Conservation (phyloP, 352 stramenopile species). For the Pythium coloratum region DNA sequence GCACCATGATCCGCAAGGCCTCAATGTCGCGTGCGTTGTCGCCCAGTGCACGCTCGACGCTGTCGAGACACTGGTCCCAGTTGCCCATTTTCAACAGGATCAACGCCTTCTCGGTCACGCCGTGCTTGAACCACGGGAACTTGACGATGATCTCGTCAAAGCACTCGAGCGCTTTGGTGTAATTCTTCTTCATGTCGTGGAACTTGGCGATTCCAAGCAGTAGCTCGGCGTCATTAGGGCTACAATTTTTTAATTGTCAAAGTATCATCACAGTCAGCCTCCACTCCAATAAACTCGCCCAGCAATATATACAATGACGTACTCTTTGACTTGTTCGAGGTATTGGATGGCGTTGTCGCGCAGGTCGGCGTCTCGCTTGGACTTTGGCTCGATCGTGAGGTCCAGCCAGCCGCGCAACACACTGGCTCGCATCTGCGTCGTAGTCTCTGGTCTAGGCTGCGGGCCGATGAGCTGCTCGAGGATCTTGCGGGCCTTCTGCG, state of each 20-base stretch:
- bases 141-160: conserved; percentile 80
- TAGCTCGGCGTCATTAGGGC: conserved; percentile 67
- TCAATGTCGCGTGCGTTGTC: conserved; percentile 74
- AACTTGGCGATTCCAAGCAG: conserved; percentile 74
- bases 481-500: conserved; percentile 65
- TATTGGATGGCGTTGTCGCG: conserved; percentile 61
- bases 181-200: conserved; percentile 73
- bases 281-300: conserved; percentile 1
- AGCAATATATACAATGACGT: conserved; percentile 13
- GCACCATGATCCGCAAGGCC: conserved; percentile 60
- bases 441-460: conserved; percentile 20
- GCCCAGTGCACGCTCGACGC: conserved; percentile 62
- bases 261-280: neutral
- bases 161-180: conserved; percentile 58
- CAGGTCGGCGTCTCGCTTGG: conserved; percentile 62
- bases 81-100: conserved; percentile 82
- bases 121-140: conserved; percentile 83
- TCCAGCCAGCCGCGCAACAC: conserved; percentile 79
- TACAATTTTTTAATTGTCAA: conserved; percentile 17
- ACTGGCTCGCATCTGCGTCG: conserved; percentile 46
- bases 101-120: conserved; percentile 78
- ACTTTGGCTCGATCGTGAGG: conserved; percentile 66
- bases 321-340: conserved; percentile 69
- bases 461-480: conserved; percentile 51
- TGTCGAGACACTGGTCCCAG: conserved; percentile 86